A percentile compares a stretch with the other conserved stretches of the same genome.
These are phyloP conservation scores for Catenaria anguillulae DNA, from an alignment of 371 early-diverging fungal genomes.

Conservation along the genomic window DNA sequence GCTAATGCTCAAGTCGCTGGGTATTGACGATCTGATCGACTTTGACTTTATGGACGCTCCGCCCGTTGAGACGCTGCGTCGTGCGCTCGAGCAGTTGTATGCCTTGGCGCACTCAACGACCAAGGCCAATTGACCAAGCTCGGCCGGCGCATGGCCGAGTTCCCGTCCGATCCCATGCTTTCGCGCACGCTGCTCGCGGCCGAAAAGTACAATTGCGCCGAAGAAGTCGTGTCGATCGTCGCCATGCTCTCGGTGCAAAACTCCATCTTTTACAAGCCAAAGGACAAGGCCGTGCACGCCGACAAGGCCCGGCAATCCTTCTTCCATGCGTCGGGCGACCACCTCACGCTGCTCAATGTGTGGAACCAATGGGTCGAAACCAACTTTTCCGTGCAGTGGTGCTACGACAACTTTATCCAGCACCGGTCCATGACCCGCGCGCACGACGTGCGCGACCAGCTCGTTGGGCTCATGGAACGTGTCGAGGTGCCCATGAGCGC, in stretches of 20 bases:
- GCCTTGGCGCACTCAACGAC: conserved; percentile 90
- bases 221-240: conserved; percentile 73
- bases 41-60: conserved; percentile 99
- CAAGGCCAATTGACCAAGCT: conserved; percentile 86
- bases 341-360: conserved; percentile 73
- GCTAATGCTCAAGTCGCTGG: conserved; percentile 69
- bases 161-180: conserved; percentile 92
- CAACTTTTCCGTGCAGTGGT: conserved; percentile 85
- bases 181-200: conserved; percentile 84
- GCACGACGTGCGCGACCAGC: conserved; percentile 85
- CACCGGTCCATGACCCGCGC: conserved; percentile 78
- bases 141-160: conserved; percentile 97
- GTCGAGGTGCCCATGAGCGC: conserved; percentile 70
- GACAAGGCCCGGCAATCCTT: conserved; percentile 84
- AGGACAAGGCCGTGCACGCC: conserved; percentile 81
- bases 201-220: conserved; percentile 80
- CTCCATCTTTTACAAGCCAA: conserved; percentile 82
- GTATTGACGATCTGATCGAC: conserved; percentile 84
- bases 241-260: conserved; percentile 87
- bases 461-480: conserved; percentile 80
- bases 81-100: conserved; percentile 85
- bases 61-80: conserved; percentile 77
- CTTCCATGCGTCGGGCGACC: conserved; percentile 76
- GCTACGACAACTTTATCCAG: conserved; percentile 90
- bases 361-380: conserved; percentile 93